Base-by-base conservation (phyloP, 148 eudicot genomes). In the Rhododendron mucronatum region DNA sequence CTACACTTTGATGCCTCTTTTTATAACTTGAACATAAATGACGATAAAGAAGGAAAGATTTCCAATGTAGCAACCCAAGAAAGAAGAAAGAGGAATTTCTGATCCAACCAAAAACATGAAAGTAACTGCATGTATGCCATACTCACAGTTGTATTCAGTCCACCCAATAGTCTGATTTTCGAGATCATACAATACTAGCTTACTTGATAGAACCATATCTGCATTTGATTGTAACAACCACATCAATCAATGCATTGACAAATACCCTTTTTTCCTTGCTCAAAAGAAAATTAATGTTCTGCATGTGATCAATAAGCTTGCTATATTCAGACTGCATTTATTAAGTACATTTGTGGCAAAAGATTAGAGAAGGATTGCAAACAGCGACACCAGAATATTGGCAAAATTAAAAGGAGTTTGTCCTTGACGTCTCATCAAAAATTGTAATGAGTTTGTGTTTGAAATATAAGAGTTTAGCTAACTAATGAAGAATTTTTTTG, bases 141-240 rank as follows among this genome's bases (percentile, higher is more conserved):
- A 91, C 98, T 93, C 87, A 96, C 98, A 96, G 85, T 96, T 94
- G 91, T 94, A 91, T 7, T 89, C 87, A 30, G 94, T 88, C 98
- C 98, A 96, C 88, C 98, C 98, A 74, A 96, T 89, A 59, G 91
- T 89, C 83, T 90, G 91, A 48, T 94, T 93, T 85, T 90, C 98
- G 13, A 95, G 88, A 84, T 96, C 95, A 86, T 94, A 96, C 78
- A 92, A 82, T 21, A 96, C 94, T 15, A 96, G 91, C 88, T 93
- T 96, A 89, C 89, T 89, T 14, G 93, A 74, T 8, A 95, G 92
- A 48, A 93, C 95, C 48, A 90, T 82, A 85, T 90, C 92, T 90
- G 90, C 89, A 85, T 53, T 51, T 44, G 50, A 26, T 12, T 33
- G 5, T 3, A 35, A 84, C 61, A 63, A 57, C 59, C 39, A 41